Evolutionary conservation across 805 yeast species (phyloP), one percentile per base, ranked within the genome.

Genomic region (Yarrowia hollandica): DNA sequence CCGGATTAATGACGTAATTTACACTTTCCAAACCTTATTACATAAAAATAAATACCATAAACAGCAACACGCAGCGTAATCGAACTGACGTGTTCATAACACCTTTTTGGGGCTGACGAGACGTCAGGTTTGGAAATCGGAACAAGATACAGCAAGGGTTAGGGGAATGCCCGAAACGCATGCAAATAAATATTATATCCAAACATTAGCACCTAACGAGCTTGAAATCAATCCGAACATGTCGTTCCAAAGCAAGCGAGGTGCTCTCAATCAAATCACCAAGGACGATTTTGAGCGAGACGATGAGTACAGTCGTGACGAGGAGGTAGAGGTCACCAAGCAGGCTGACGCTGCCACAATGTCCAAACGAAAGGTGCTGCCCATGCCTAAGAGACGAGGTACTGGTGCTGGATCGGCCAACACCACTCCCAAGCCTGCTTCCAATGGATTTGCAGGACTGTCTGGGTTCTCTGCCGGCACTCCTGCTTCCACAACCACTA

Each of bases 331-430:
- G 6, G 62, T 68, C 33, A 74, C 77, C 30, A 61, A 65, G n/a
- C 68, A 63, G 46, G 94, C 96, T 0, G 77, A 87, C 1, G 75
- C 80, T 3, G 82, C 77, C 5, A 83, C 82, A 5, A 71, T 90
- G 79, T 81, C 90, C 23, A 78, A 74, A 60, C 77, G 97, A 66
- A 86, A 83, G 74, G 86, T 88, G 60, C 79, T 88, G 23, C 76
- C 79, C 66, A 63, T 68, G 26, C 63, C 67, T 14, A 23, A 64
- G 34, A 55, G 64, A 25, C 54, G 60, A 28, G 35, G 37, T 7
- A n/a, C 19, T 16, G 58, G 31, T 14, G 19, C 39, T 14, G 34
- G 38, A 4, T 37, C 62, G 9, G 12, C 55, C 9, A 46, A 35
- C 9, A 14, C 26, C 4, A 15, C 19, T 18, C 16, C 48, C 31